Evolutionary conservation across 257 asterid genomes (phyloP).

Genomic region (Echium plantagineum): DNA sequence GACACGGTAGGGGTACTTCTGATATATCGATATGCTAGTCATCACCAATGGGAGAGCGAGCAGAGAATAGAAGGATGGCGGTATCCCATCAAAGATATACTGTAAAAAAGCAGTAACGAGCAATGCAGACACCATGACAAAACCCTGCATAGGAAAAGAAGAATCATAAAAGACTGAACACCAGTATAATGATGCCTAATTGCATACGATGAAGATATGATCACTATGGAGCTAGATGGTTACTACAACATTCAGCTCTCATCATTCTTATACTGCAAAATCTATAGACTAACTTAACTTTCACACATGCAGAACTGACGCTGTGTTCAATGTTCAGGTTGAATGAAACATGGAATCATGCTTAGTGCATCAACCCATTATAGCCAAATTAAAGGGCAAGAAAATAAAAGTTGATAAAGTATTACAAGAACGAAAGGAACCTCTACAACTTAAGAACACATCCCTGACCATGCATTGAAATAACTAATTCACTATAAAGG

Average conservation of each 20-base stretch:
- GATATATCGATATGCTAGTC: constrained; percentile 71
- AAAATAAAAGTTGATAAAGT: no score
- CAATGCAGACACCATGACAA: constrained; percentile 87
- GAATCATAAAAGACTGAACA: background rate
- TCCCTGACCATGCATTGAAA: no score
- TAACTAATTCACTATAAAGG: no score
- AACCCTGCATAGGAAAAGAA: constrained; percentile 49
- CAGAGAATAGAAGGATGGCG: constrained; percentile 74
- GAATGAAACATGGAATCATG: no score
- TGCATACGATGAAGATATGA: background rate
- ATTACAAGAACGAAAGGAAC: no score
- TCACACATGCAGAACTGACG: no score
- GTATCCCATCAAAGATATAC: constrained; percentile 68
- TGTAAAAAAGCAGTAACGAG: constrained; percentile 86
- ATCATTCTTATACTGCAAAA: background rate
- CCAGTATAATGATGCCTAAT: background rate
- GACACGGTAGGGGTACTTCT: constrained; percentile 68
- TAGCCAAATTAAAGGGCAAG: no score
- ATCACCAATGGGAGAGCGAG: constrained; percentile 80
- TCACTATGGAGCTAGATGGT: background rate
- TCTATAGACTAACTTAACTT: background rate
- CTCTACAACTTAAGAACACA: no score
- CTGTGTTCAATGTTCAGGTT: background rate
- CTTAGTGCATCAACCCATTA: no score
- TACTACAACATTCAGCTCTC: background rate